phyloP scores from a whole-genome alignment of 73 alveolate genomes.

The Blepharisma japonicum region DNA sequence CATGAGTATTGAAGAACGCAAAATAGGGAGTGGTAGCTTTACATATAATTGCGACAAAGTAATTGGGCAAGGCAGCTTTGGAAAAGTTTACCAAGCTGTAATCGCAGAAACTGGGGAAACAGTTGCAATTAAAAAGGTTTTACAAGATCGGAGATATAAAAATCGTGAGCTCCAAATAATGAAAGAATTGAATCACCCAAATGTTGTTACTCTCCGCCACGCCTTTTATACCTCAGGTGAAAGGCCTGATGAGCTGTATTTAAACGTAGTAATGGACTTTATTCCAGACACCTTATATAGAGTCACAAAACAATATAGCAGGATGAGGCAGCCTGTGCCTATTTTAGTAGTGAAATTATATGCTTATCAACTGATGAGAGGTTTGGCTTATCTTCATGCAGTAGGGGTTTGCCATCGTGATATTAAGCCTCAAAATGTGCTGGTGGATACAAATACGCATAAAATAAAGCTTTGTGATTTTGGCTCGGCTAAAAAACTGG shows the following conservation, averaged over 20 bases:
- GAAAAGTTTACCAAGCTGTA: slow-evolving; percentile 77
- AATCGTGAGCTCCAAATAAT: slow-evolving; percentile 89
- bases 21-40: slow-evolving; percentile 1
- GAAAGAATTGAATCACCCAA: slow-evolving; percentile 91
- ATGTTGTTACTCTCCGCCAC: slow-evolving; percentile 72
- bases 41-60: slow-evolving; percentile 85
- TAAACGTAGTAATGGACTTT: slow-evolving; percentile 81
- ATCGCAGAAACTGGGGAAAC: slow-evolving; percentile 87
- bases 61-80: slow-evolving; percentile 89
- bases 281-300: slow-evolving; percentile 67
- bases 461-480: slow-evolving; percentile 83
- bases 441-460: slow-evolving; percentile 59
- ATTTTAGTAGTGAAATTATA: slow-evolving; percentile 84
- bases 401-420: slow-evolving; percentile 85
- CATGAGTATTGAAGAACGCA: neutral
- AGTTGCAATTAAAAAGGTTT: slow-evolving; percentile 91
- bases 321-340: slow-evolving; percentile 86
- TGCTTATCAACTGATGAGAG: slow-evolving; percentile 58
- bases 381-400: slow-evolving; percentile 85
- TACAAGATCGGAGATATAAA: slow-evolving; percentile 89
- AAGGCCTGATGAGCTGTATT: slow-evolving; percentile 67
- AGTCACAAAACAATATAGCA: slow-evolving; percentile 81
- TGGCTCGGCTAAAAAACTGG: slow-evolving; percentile 91
- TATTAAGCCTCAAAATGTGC: slow-evolving; percentile 80
- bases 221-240: slow-evolving; percentile 94